A percentile compares a stretch with the other conserved stretches of the same genome.
Evolutionary conservation across 2,329 filamentous ascomycete genomes (phyloP).

Genomic region (Colletotrichum sublineola): DNA sequence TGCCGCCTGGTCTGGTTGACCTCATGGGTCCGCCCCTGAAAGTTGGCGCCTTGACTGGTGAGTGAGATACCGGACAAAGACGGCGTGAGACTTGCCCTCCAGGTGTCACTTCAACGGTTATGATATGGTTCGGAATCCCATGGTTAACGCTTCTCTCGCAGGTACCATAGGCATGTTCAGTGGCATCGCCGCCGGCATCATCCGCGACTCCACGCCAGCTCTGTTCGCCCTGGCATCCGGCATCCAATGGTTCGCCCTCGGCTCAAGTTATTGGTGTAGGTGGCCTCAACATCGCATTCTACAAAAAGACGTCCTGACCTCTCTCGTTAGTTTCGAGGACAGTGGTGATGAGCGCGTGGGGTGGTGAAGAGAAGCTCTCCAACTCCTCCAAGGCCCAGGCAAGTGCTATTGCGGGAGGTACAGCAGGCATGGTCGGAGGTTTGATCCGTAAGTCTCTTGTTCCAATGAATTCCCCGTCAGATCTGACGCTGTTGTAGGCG

Average conservation of each 20-base stretch:
- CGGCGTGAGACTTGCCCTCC: background rate
- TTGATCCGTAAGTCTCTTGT: constrained; percentile 61
- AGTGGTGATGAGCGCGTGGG: constrained; percentile 62
- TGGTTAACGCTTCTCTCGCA: constrained; percentile 49
- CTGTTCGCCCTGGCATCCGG: constrained; percentile 80
- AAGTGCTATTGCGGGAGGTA: constrained; percentile 78
- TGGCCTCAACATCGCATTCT: constrained; percentile 30
- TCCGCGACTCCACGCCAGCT: constrained; percentile 75
- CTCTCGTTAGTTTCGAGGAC: constrained; percentile 60
- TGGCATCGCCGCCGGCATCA: constrained; percentile 78
- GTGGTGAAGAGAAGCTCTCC: constrained; percentile 65
- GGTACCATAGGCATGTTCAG: constrained; percentile 72
- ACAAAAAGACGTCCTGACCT: constrained; percentile 31
- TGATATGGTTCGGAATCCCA: background rate
- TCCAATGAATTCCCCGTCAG: background rate
- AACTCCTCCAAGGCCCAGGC: constrained; percentile 73
- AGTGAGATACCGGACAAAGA: constrained; percentile 25
- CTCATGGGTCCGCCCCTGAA: constrained; percentile 67
- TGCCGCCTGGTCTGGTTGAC: constrained; percentile 60
- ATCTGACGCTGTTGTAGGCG: constrained; percentile 54
- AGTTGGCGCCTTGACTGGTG: constrained; percentile 72
- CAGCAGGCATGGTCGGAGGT: constrained; percentile 74
- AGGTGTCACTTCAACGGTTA: background rate
- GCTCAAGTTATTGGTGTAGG: constrained; percentile 82
- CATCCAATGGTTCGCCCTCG: constrained; percentile 85